Evolutionary conservation across 441 rosid species (phyloP).

Genomic region (Erysimum cheiri): DNA sequence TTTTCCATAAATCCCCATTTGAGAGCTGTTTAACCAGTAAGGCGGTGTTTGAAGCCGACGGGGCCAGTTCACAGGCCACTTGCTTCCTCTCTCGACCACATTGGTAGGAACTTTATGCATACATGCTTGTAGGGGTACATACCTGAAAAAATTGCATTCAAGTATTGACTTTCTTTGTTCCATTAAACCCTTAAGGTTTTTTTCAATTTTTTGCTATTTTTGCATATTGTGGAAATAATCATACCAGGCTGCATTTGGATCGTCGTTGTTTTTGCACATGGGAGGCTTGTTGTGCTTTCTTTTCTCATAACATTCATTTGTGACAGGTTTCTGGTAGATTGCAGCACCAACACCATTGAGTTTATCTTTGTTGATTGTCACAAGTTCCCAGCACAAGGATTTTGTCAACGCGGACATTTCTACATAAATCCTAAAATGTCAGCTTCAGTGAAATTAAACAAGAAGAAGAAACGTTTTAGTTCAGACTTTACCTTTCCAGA

Average conservation of each 20-base stretch:
- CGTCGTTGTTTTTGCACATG: constrained; percentile 75
- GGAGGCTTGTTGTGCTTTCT: constrained; percentile 69
- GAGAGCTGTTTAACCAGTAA: constrained; percentile 83
- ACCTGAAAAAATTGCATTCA: constrained; percentile 55
- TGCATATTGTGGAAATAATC: constrained; percentile 15
- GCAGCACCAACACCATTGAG: constrained; percentile 80
- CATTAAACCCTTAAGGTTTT: background rate
- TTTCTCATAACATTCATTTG: constrained; percentile 84
- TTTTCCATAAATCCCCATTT: constrained; percentile 89
- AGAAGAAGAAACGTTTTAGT: background rate
- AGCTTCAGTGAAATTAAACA: constrained; percentile 19
- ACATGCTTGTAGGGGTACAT: constrained; percentile 83
- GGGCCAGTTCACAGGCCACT: constrained; percentile 90
- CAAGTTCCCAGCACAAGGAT: constrained; percentile 90
- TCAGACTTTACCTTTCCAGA: constrained; percentile 73
- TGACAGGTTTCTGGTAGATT: constrained; percentile 72
- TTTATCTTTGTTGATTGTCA: constrained; percentile 78
- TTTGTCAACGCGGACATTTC: constrained; percentile 76
- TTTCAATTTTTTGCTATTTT: background rate
- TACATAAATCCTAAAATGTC: constrained; percentile 43
- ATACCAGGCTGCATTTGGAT: constrained; percentile 92
- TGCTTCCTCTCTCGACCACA: constrained; percentile 61
- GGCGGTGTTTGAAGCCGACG: constrained; percentile 68
- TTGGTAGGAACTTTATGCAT: constrained; percentile 69
- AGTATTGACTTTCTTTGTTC: constrained; percentile 2